These are phyloP conservation scores for Cyclotella sp. DNA, from an alignment of 108 stramenopile species.

Conservation along the genomic window DNA sequence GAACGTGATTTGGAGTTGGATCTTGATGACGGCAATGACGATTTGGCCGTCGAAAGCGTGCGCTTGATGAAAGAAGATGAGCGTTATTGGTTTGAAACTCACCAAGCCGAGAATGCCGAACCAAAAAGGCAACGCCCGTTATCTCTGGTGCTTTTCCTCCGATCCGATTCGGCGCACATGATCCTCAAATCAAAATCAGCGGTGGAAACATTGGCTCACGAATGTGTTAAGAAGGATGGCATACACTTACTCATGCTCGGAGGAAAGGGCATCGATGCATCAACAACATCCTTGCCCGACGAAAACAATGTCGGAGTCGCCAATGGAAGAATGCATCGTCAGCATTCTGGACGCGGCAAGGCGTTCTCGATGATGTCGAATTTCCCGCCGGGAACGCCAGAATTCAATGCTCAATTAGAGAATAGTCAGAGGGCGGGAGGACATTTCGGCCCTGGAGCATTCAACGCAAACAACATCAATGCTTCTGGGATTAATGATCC, in stretches of 20 bases:
- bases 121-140: slow-evolving; percentile 32
- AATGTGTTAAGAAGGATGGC: slow-evolving; percentile 67
- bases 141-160: slow-evolving; percentile 79
- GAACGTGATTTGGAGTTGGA: slow-evolving; percentile 70
- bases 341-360: slow-evolving; percentile 20
- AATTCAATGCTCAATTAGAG: slow-evolving; percentile 49
- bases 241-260: slow-evolving; percentile 76
- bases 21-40: slow-evolving; percentile 86
- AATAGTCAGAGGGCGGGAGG: slow-evolving; percentile 17
- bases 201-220: slow-evolving; percentile 76
- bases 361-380: slow-evolving; percentile 58
- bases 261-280: slow-evolving; percentile 82
- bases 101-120: slow-evolving; percentile 14
- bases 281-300: slow-evolving; percentile 59
- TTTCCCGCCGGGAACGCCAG: slow-evolving; percentile 49
- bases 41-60: slow-evolving; percentile 70
- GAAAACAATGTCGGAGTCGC: slow-evolving; percentile 17
- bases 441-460: slow-evolving; percentile 51
- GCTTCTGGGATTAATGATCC: slow-evolving; percentile 90
- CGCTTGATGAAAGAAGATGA: slow-evolving; percentile 79
- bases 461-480: slow-evolving; percentile 77
- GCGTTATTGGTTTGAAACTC: slow-evolving; percentile 44
- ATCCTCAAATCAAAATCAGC: slow-evolving; percentile 83
- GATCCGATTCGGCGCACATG: slow-evolving; percentile 66
- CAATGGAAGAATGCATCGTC: slow-evolving; percentile 41